phyloP scores from a whole-genome alignment of 2,329 filamentous ascomycete genomes.

The Botrytis medusae region DNA sequence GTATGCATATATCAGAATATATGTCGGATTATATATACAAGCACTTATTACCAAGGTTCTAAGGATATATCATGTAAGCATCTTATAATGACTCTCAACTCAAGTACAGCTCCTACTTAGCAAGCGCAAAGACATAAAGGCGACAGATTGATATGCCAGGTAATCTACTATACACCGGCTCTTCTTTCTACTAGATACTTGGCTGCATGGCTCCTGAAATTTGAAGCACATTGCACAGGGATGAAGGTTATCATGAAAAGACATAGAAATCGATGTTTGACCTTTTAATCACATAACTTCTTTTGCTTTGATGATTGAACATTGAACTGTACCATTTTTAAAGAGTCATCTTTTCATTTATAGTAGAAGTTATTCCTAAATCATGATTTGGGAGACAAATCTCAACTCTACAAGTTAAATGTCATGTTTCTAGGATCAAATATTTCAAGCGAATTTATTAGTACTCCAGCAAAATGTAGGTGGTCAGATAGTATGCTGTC shows the following conservation, averaged over 20 bases:
- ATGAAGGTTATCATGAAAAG: neutral
- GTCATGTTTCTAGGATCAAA: neutral
- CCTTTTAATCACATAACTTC: neutral
- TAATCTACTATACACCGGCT: neutral
- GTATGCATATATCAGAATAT: neutral
- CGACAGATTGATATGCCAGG: neutral
- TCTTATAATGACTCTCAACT: neutral
- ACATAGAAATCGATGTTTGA: neutral
- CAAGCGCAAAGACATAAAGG: neutral
- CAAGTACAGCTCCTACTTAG: neutral
- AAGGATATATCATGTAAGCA: neutral
- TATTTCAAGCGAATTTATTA: neutral
- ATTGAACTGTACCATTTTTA: neutral
- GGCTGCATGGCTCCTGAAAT: too few species aligned
- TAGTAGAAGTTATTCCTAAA: too few species aligned
- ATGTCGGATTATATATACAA: neutral
- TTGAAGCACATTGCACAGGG: neutral
- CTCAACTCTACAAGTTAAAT: neutral
- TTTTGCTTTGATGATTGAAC: neutral
- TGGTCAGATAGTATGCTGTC: neutral
- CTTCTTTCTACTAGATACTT: too few species aligned
- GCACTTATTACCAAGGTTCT: neutral
- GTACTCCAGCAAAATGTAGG: neutral
- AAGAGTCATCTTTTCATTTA: neutral
- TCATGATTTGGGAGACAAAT: neutral